These are phyloP conservation scores for Globisporangium paddicum DNA, from an alignment of 352 stramenopile species.

Conservation along the genomic window DNA sequence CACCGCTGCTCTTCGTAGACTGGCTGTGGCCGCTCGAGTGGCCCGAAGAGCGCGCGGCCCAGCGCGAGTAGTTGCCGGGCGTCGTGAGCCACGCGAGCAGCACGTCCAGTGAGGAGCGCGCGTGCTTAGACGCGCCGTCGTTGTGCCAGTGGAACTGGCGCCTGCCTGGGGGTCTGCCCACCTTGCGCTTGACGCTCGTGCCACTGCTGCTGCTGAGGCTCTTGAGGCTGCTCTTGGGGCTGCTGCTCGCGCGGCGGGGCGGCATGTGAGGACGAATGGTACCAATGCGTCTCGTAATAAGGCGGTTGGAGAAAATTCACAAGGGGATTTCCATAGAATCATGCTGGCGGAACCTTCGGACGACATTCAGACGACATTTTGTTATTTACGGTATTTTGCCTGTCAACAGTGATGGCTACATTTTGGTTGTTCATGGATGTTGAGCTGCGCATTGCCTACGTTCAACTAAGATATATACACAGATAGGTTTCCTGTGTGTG, in stretches of 20 bases:
- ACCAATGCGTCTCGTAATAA: too few species aligned
- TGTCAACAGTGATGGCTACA: neutral
- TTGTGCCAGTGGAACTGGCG: conserved; percentile 9
- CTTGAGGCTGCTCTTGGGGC: neutral
- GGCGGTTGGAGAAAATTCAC: too few species aligned
- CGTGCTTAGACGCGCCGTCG: conserved; percentile 7
- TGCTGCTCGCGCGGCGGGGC: neutral
- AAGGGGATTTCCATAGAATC: too few species aligned
- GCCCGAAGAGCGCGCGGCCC: conserved; percentile 4
- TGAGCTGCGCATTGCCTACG: neutral
- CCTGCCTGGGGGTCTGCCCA: neutral
- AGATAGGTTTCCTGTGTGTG: neutral
- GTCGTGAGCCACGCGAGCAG: conserved; percentile 27
- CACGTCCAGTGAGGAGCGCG: conserved; percentile 22
- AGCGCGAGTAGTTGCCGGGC: conserved; percentile 26
- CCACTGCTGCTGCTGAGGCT: neutral
- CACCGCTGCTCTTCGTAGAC: neutral
- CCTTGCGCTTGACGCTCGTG: neutral
- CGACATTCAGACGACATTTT: neutral
- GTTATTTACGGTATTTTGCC: too few species aligned
- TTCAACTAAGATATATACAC: neutral
- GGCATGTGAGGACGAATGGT: neutral
- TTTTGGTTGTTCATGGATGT: too few species aligned
- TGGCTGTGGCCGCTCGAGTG: neutral
- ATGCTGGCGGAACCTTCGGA: neutral